Evolutionary conservation across 2,329 filamentous ascomycete genomes (phyloP).

Genomic region (Sphaerulina musiva): DNA sequence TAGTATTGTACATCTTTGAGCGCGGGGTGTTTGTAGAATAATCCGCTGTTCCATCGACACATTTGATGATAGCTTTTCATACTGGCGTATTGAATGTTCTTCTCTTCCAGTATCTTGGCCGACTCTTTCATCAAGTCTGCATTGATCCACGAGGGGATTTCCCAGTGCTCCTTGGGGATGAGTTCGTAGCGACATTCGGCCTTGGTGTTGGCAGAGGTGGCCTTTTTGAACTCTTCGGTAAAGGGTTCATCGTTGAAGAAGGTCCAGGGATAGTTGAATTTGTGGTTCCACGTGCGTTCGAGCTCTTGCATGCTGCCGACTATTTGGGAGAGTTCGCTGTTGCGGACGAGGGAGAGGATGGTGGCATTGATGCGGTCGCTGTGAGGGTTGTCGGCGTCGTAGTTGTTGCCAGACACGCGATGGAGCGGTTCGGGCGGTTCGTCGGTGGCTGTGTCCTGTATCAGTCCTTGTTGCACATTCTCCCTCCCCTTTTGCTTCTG

Average conservation of each 20-base stretch:
- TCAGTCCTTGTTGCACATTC: background rate
- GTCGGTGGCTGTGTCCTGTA: conserved; percentile 47
- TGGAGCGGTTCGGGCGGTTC: conserved; percentile 74
- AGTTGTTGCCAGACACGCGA: conserved; percentile 64
- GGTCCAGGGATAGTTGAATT: conserved; percentile 99
- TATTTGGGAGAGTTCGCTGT: conserved; percentile 79
- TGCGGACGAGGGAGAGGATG: conserved; percentile 82
- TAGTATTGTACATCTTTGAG: conserved; percentile 80
- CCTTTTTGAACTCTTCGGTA: conserved; percentile 81
- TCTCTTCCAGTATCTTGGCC: conserved; percentile 70
- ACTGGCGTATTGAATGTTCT: conserved; percentile 82
- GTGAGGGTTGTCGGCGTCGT: conserved; percentile 66
- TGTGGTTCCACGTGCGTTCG: conserved; percentile 92
- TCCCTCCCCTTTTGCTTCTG: too few species aligned
- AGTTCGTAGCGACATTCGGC: conserved; percentile 80
- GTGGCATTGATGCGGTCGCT: conserved; percentile 89
- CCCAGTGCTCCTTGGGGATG: conserved; percentile 95
- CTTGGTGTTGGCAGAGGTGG: conserved; percentile 74
- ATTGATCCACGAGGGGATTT: conserved; percentile 86
- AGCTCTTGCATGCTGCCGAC: conserved; percentile 83
- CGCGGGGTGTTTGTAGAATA: conserved; percentile 95
- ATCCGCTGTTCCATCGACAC: conserved; percentile 97
- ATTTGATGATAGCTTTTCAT: conserved; percentile 95
- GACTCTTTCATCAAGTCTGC: conserved; percentile 78
- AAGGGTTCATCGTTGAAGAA: conserved; percentile 98